phyloP scores from a whole-genome alignment of 83 land plant species.

The Thuja plicata region DNA sequence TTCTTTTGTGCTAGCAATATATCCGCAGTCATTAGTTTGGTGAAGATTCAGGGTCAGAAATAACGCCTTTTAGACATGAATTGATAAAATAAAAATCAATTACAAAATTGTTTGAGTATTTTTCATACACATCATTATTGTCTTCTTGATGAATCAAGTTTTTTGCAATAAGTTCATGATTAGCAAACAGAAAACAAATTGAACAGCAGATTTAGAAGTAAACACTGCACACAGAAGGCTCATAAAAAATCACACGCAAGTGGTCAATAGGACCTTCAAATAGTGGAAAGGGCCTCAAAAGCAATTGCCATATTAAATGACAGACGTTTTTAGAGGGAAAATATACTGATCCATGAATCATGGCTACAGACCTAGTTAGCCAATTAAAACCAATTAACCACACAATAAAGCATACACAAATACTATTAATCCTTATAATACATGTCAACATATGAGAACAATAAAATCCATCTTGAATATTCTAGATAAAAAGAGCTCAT shows the following conservation, averaged over 20 bases:
- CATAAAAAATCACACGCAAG: no score
- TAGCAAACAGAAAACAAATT: no score
- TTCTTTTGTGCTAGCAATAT: not conserved
- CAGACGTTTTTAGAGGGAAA: not conserved
- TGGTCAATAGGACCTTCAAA: not conserved
- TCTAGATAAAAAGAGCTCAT: not conserved
- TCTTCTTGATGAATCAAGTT: no score
- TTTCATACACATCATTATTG: no score
- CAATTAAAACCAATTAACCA: not conserved
- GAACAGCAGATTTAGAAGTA: no score
- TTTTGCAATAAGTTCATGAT: no score
- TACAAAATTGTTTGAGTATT: no score
- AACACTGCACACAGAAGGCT: no score
- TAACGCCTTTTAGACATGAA: not conserved
- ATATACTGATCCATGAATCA: not conserved
- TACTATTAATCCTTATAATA: not conserved
- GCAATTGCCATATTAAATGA: not conserved
- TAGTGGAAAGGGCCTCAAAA: not conserved
- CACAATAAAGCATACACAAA: not conserved
- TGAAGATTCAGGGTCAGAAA: not conserved
- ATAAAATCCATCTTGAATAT: not conserved
- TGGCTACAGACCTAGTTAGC: not conserved
- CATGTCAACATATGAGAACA: not conserved
- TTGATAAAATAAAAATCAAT: not conserved
- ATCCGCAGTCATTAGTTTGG: no score